Conservation (phyloP, 1,284 basidiomycete genomes). For the Ceraceosorus bombacis region DNA sequence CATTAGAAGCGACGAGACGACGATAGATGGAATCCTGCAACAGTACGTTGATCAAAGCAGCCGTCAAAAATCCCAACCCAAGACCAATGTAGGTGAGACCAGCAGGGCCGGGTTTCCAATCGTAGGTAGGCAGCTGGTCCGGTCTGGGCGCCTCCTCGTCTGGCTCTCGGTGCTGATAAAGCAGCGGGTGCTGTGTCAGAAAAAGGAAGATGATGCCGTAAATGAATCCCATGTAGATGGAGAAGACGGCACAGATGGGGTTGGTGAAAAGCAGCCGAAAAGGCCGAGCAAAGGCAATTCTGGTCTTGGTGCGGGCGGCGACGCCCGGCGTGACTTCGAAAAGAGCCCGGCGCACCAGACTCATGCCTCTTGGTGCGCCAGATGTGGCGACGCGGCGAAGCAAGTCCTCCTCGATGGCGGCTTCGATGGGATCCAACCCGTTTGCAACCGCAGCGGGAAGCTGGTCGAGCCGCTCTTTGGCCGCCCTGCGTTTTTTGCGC, state of each 20-base stretch:
- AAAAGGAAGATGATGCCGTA: conserved; percentile 52
- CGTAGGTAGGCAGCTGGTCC: conserved; percentile 48
- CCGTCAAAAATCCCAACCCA: conserved; percentile 50
- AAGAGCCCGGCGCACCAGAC: not conserved
- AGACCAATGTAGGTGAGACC: conserved; percentile 51
- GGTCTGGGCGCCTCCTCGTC: conserved; percentile 30
- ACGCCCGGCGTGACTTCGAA: conserved; percentile 6
- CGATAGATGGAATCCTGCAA: conserved; percentile 51
- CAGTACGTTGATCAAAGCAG: conserved; percentile 48
- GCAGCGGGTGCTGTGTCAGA: conserved; percentile 49
- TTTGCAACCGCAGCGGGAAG: conserved; percentile 1
- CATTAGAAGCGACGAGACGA: conserved; percentile 23
- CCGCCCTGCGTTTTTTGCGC: conserved; percentile 16
- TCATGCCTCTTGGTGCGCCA: not conserved
- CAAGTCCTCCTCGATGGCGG: not conserved
- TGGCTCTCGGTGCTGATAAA: conserved; percentile 44
- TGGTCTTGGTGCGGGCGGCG: conserved; percentile 17
- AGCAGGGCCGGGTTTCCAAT: conserved; percentile 48
- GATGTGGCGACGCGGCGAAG: not conserved
- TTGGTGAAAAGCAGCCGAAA: conserved; percentile 44
- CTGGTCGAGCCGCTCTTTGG: conserved; percentile 5
- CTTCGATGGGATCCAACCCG: not conserved
- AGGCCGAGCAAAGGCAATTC: conserved; percentile 48
- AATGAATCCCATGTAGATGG: conserved; percentile 52
- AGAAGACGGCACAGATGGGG: conserved; percentile 49